Percentiles rank a stretch among this genome's conserved stretches.
These are phyloP conservation scores for Amanita fuliginea DNA, from an alignment of 768 basidiomycete genomes.

Conservation along the genomic window DNA sequence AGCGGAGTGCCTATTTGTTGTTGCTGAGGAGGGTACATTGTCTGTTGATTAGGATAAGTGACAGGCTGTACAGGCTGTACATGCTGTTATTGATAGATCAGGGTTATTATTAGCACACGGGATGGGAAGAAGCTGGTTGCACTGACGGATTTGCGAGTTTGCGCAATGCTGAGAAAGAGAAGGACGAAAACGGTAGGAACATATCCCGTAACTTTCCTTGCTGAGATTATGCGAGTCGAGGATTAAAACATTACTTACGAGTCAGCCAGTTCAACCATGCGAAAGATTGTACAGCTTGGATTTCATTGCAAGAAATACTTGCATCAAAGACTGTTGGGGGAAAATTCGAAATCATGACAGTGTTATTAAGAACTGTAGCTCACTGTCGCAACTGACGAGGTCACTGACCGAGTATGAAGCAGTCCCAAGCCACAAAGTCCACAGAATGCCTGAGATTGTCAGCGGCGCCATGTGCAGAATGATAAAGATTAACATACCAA, in stretches of 20 bases:
- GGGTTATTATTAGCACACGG: constrained; percentile 2
- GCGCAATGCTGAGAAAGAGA: constrained; percentile 15
- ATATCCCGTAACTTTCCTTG: constrained; percentile 25
- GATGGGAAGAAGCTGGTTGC: constrained; percentile 21
- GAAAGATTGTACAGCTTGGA: constrained; percentile 30
- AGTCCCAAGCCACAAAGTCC: constrained; percentile 33
- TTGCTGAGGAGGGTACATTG: background rate
- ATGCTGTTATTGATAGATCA: background rate
- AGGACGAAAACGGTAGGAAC: constrained; percentile 17
- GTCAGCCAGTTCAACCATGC: constrained; percentile 31
- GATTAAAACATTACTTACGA: constrained; percentile 19
- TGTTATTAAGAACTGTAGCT: background rate
- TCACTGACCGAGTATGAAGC: constrained; percentile 22
- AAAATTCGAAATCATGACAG: background rate
- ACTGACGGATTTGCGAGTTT: constrained; percentile 22
- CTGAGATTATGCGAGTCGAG: background rate
- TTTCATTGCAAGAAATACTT: too few species aligned
- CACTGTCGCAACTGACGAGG: too few species aligned
- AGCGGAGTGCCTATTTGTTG: too few species aligned
- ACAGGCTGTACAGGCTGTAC: too few species aligned
- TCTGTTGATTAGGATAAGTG: too few species aligned
- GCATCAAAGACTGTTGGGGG: too few species aligned
- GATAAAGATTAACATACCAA: constrained; percentile 17
- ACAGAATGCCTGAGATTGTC: constrained; percentile 23
- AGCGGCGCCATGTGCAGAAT: background rate